Evolutionary conservation across 495 filamentous ascomycete genomes (phyloP).

Genomic region (Neurospora discreta): DNA sequence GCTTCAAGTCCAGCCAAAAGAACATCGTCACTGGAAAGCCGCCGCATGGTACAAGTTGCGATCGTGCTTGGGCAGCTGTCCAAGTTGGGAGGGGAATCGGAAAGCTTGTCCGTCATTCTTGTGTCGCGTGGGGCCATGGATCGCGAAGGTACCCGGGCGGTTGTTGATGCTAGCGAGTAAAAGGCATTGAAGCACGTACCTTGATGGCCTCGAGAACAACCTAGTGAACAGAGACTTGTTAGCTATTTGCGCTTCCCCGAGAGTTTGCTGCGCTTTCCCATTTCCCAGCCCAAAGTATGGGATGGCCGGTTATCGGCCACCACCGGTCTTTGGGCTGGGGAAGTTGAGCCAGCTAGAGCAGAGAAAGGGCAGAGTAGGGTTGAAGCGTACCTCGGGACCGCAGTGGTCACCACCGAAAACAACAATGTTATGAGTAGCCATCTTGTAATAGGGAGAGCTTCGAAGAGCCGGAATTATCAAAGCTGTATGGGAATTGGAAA

Average conservation of each 20-base stretch:
- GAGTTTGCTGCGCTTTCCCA: neutral
- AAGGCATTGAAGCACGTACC: conserved; percentile 36
- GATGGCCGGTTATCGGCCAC: neutral
- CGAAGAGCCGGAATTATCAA: neutral
- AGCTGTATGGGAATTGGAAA: neutral
- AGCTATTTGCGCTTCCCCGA: neutral
- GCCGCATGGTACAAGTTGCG: neutral
- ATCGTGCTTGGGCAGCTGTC: neutral
- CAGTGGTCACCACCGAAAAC: conserved; percentile 87
- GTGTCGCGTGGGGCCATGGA: neutral
- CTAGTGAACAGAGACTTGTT: conserved; percentile 12
- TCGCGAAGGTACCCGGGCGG: neutral
- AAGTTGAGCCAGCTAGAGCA: neutral
- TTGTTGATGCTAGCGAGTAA: neutral
- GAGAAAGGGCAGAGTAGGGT: neutral
- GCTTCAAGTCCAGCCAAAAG: neutral
- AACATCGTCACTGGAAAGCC: neutral
- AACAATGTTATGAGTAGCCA: conserved; percentile 46
- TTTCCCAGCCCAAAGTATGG: neutral
- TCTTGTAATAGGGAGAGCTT: conserved; percentile 9
- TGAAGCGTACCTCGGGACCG: conserved; percentile 70
- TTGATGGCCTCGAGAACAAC: conserved; percentile 67
- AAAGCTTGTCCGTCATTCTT: neutral
- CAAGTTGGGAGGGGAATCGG: neutral
- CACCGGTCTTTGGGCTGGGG: neutral